Conservation (phyloP, 495 filamentous ascomycete species). For the Podospora pseudoanserina region DNA sequence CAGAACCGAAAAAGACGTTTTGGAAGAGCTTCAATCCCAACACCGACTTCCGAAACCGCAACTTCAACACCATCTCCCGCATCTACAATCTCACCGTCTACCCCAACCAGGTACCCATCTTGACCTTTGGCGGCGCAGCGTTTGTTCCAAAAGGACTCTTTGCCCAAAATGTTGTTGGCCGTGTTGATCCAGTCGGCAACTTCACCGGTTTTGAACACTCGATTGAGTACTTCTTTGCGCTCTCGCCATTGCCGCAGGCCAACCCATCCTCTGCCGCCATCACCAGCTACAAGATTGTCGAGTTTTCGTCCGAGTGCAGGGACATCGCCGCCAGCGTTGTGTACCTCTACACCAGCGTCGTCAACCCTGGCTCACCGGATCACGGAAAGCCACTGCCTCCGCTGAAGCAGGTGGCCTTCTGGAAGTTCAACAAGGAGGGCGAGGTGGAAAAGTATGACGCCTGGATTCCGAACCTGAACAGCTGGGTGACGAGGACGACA, state of each 20-base stretch:
- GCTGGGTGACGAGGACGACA: slow-evolving; percentile 26
- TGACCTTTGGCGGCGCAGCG: slow-evolving; percentile 23
- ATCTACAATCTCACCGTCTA: slow-evolving; percentile 44
- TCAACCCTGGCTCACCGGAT: slow-evolving; percentile 26
- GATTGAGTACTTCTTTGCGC: slow-evolving; percentile 41
- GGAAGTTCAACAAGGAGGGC: slow-evolving; percentile 34
- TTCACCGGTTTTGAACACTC: slow-evolving; percentile 38
- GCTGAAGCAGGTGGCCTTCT: slow-evolving; percentile 38
- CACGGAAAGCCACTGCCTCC: slow-evolving; percentile 29
- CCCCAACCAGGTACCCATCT: slow-evolving; percentile 40
- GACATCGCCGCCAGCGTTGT: slow-evolving; percentile 35
- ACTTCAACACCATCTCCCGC: slow-evolving; percentile 35
- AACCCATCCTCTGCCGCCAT: slow-evolving; percentile 29
- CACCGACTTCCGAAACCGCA: slow-evolving; percentile 26
- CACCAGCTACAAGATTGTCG: slow-evolving; percentile 33
- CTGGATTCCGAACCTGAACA: slow-evolving; percentile 37
- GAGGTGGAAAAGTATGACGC: slow-evolving; percentile 38
- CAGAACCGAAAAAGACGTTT: slow-evolving; percentile 3
- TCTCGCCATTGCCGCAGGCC: slow-evolving; percentile 32
- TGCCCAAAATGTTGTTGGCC: slow-evolving; percentile 32
- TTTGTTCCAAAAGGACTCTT: slow-evolving; percentile 39
- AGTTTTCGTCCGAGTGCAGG: slow-evolving; percentile 34
- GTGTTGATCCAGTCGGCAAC: slow-evolving; percentile 37
- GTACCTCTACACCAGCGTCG: slow-evolving; percentile 35
- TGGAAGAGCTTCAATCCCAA: slow-evolving; percentile 15